phyloP scores from a whole-genome alignment of 2,329 filamentous ascomycete genomes.

The Ascochyta pisi region DNA sequence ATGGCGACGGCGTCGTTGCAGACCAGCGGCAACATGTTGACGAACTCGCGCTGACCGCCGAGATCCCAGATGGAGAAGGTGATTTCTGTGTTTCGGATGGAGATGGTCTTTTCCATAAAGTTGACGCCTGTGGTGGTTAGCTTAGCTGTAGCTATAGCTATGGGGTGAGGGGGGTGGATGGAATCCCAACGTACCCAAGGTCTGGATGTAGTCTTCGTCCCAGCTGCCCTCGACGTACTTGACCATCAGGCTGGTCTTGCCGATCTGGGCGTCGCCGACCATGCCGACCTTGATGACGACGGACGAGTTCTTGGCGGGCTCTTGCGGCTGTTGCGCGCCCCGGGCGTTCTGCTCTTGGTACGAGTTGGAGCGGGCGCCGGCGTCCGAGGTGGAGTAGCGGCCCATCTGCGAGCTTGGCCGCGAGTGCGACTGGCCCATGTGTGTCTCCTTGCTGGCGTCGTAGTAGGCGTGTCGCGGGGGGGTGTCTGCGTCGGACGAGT shows the following conservation, averaged over 20 bases:
- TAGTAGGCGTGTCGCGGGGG: conserved; percentile 47
- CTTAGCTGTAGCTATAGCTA: too few species aligned
- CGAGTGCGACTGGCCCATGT: conserved; percentile 48
- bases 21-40: conserved; percentile 99
- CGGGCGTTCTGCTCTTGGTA: conserved; percentile 59
- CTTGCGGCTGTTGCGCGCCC: conserved; percentile 46
- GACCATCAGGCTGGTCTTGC: conserved; percentile 99
- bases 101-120: conserved; percentile 99
- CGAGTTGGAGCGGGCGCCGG: conserved; percentile 41
- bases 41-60: conserved; percentile 96
- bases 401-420: conserved; percentile 61
- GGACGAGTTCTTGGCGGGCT: conserved; percentile 60
- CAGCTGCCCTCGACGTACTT: conserved; percentile 99
- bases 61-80: conserved; percentile 99
- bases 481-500: conserved; percentile 57
- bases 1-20: conserved; percentile 99
- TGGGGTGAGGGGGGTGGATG: too few species aligned
- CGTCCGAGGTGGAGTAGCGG: conserved; percentile 55
- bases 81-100: conserved; percentile 98
- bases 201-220: conserved; percentile 99
- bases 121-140: conserved; percentile 75
- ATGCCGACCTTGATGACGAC: conserved; percentile 99
- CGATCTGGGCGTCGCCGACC: conserved; percentile 98
- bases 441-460: conserved; percentile 41
- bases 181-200: conserved; percentile 65